Percentiles rank a stretch among this genome's conserved stretches.
These are phyloP conservation scores for sunflower (Helianthus annuus) DNA, from an alignment of 129 eudicot species.

Conservation along the genomic window DNA sequence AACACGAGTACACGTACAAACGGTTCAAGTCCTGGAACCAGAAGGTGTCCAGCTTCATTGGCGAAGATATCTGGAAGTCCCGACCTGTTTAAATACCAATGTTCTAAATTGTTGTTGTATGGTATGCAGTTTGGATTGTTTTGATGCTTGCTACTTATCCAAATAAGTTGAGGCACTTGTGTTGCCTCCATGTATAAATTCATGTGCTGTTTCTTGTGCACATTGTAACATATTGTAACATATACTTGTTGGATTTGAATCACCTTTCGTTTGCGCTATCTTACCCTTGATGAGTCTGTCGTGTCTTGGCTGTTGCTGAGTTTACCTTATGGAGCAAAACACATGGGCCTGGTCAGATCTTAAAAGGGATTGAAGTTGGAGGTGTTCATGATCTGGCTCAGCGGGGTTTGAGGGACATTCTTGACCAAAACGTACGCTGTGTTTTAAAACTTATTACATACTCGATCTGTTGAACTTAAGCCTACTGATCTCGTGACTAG, in stretches of 20 bases:
- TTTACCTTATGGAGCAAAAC: too few species aligned
- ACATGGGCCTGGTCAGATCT: neutral
- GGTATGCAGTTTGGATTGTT: constrained; percentile 37
- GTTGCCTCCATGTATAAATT: constrained; percentile 33
- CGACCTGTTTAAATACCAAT: constrained; percentile 5
- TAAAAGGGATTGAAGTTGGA: neutral
- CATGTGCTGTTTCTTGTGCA: constrained; percentile 27
- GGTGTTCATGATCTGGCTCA: too few species aligned
- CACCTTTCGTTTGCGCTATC: neutral
- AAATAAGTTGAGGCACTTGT: constrained; percentile 26
- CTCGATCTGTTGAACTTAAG: too few species aligned
- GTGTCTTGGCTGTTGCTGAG: neutral
- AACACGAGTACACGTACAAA: neutral
- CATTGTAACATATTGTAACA: constrained; percentile 43
- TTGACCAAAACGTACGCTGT: too few species aligned
- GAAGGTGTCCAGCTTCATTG: constrained; percentile 10
- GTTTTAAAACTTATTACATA: too few species aligned
- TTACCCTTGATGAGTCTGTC: neutral
- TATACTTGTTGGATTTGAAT: constrained; percentile 25
- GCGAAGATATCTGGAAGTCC: constrained; percentile 18
- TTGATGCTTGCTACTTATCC: constrained; percentile 23
- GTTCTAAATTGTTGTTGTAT: constrained; percentile 22
- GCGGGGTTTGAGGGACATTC: too few species aligned
- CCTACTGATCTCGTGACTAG: constrained; percentile 76
- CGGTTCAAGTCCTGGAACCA: constrained; percentile 15